phyloP scores from a whole-genome alignment of 768 basidiomycete genomes.

The Mycena galericulata region DNA sequence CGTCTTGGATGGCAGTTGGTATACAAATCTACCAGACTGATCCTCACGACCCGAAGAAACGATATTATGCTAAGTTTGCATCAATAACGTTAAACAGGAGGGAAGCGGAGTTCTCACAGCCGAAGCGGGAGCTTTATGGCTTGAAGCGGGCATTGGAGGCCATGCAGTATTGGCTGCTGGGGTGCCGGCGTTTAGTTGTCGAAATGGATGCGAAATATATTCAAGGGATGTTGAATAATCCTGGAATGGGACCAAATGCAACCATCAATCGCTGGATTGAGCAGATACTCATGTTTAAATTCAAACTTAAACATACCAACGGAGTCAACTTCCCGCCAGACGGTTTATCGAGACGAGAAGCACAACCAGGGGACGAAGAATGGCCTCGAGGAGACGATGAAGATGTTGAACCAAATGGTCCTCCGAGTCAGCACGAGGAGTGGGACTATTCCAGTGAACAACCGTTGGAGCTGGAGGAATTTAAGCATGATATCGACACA shows the following conservation, averaged over 20 bases:
- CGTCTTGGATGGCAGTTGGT: constrained; percentile 47
- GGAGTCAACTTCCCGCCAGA: constrained; percentile 44
- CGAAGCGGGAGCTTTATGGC: constrained; percentile 55
- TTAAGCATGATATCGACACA: constrained; percentile 19
- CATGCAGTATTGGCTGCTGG: constrained; percentile 36
- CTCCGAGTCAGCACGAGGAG: constrained; percentile 10
- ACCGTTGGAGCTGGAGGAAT: constrained; percentile 27
- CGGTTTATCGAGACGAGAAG: constrained; percentile 44
- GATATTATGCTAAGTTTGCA: constrained; percentile 47
- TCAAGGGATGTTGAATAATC: constrained; percentile 49
- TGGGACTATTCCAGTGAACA: constrained; percentile 25
- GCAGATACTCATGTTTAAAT: constrained; percentile 47
- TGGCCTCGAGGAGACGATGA: constrained; percentile 12
- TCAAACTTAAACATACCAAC: constrained; percentile 45
- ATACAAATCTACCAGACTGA: constrained; percentile 52
- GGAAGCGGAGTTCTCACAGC: constrained; percentile 50
- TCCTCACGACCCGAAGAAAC: constrained; percentile 30
- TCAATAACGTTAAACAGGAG: constrained; percentile 52
- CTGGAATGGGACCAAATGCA: constrained; percentile 47
- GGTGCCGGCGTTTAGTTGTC: constrained; percentile 44
- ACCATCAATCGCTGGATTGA: constrained; percentile 54
- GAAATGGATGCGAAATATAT: constrained; percentile 51
- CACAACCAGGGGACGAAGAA: constrained; percentile 34
- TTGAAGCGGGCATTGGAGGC: constrained; percentile 42
- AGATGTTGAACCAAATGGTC: constrained; percentile 12